Base-by-base conservation (phyloP, 352 stramenopile genomes). In the Phytophthora aleatoria region DNA sequence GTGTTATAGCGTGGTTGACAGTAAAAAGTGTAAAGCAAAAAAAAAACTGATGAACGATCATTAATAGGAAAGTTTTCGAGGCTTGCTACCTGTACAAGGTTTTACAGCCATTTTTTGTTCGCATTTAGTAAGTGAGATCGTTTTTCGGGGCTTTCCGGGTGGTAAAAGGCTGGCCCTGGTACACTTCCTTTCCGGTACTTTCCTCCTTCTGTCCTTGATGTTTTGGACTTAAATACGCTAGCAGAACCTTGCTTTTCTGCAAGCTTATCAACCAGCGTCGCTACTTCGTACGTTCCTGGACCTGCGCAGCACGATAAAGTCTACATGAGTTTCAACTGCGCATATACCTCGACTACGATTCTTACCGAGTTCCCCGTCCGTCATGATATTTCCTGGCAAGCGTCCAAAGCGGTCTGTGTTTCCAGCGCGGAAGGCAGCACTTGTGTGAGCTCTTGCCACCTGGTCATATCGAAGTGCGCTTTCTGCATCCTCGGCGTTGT, bases 101-200 rank as follows among this genome's bases (percentile, higher is more conserved):
- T 44, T 52, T 77, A 93, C 30, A 93, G 58, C 85, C 85, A 93
- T 66, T 93, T 93, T 33, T 90, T 90, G 68, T 89, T 90, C 36
- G 79, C 76, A 61, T 93, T 93, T 16, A 91, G 75, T 52, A 90
- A 48, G 50, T 93, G 81, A 24, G 80, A 91, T 35, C 69, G 74
- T 27, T 77, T 84, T n/a, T 87, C 79, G 0, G 71, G 74, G 47
- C 68, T 88, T 5, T 56, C 56, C 16, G 83, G 83, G 30, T 90
- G 64, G 57, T 91, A 92, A 52, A 90, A 90, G 2, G 81, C 83
- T 35, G 83, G 83, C 0, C 83, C 83, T 15, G 83, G 83, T 15
- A 65, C 69, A 35, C 64, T 65, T 51, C 56, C 38, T 41, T 56
- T 79, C 48, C 16, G 43, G 4, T 16, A 12, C 20, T 57, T 72